Conservation (phyloP, 148 eudicot genomes). For the Fagopyrum tataricum region DNA sequence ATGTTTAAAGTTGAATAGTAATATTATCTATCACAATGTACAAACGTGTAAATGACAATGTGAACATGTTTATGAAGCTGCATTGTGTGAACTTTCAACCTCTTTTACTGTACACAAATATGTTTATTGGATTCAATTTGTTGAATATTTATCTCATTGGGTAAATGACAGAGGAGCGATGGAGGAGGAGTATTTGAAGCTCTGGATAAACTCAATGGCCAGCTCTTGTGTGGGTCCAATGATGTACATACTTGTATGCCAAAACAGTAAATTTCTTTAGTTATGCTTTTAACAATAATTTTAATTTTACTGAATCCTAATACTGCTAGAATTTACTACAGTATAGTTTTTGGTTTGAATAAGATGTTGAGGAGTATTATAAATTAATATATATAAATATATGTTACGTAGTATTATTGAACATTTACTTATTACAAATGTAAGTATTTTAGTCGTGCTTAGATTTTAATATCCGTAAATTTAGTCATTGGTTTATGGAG, state of each 20-base stretch:
- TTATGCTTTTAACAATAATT: no score
- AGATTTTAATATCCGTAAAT: no score
- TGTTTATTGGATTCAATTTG: background rate
- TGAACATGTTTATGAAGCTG: background rate
- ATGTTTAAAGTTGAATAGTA: no score
- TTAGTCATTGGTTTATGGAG: no score
- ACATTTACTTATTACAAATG: no score
- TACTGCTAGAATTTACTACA: background rate
- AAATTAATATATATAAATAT: no score
- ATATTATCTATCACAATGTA: no score
- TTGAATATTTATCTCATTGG: background rate
- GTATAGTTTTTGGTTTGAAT: background rate
- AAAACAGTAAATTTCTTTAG: background rate
- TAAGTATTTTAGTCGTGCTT: no score
- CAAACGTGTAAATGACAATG: no score
- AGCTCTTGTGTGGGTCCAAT: constrained; percentile 27
- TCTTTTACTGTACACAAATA: background rate
- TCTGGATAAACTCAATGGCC: constrained; percentile 25
- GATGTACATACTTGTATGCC: constrained; percentile 23
- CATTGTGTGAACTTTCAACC: background rate
- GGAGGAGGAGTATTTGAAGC: constrained; percentile 34
- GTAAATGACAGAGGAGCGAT: constrained; percentile 24
- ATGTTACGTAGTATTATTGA: no score
- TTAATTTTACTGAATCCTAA: background rate
- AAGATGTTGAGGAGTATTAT: no score